phyloP scores from a whole-genome alignment of 2,329 filamentous ascomycete genomes.

The Byssoonygena ceratinophila region DNA sequence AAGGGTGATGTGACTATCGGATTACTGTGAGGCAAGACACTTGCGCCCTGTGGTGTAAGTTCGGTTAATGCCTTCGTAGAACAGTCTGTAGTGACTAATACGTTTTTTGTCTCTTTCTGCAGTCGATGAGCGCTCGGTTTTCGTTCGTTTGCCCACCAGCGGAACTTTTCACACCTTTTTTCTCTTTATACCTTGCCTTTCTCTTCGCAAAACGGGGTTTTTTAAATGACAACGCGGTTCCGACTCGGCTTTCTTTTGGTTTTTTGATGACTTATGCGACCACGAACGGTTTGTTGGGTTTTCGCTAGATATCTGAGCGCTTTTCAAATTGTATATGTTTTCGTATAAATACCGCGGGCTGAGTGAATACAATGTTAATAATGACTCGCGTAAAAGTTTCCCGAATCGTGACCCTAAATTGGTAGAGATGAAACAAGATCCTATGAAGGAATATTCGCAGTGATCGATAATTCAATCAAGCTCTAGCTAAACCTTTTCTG shows the following conservation, averaged over 20 bases:
- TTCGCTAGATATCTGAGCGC: not conserved
- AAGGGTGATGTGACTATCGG: slow-evolving; percentile 30
- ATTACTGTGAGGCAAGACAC: slow-evolving; percentile 26
- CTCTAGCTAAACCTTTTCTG: slow-evolving; percentile 29
- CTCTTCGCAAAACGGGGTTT: not conserved
- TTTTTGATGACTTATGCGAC: not conserved
- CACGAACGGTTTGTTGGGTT: not conserved
- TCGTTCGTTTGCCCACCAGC: too few species aligned
- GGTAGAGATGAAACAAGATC: too few species aligned
- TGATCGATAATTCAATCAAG: not conserved
- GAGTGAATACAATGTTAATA: not conserved
- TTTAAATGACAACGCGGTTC: too few species aligned
- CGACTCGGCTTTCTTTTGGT: too few species aligned
- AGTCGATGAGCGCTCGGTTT: slow-evolving; percentile 3
- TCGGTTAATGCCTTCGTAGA: not conserved
- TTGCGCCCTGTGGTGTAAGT: not conserved
- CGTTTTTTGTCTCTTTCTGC: not conserved
- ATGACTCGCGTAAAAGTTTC: too few species aligned
- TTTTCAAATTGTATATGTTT: not conserved
- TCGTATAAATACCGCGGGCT: not conserved
- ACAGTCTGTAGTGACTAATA: slow-evolving; percentile 1
- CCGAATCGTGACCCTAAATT: too few species aligned
- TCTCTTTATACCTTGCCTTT: too few species aligned
- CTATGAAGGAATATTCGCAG: too few species aligned
- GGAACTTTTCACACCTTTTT: too few species aligned